A percentile compares a stretch with the other conserved stretches of the same genome.
phyloP scores from a whole-genome alignment of 2,329 filamentous ascomycete species.

The Elsinoe australis region DNA sequence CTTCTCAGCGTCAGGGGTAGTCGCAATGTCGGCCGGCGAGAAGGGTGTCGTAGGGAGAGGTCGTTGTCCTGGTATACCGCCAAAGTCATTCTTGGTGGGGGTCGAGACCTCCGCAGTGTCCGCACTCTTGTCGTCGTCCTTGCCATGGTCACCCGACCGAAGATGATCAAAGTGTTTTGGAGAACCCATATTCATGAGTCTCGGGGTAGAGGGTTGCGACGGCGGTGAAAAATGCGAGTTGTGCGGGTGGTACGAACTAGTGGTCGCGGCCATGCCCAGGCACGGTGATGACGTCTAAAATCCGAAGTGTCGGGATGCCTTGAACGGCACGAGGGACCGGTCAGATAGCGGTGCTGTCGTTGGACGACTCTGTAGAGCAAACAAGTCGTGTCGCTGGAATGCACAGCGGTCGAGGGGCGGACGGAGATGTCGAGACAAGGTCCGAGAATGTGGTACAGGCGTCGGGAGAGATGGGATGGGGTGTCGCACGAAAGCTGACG shows the following conservation, averaged over 20 bases:
- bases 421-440: conserved; percentile 8
- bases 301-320: conserved; percentile 1
- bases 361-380: too few species aligned
- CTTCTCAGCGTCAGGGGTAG: conserved; percentile 18
- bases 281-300: conserved; percentile 14
- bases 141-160: not conserved
- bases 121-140: not conserved
- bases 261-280: conserved; percentile 14
- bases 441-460: conserved; percentile 9
- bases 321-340: not conserved
- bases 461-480: conserved; percentile 4
- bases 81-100: conserved; percentile 53
- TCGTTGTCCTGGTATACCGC: conserved; percentile 40
- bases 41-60: conserved; percentile 39
- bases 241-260: conserved; percentile 11
- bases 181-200: conserved; percentile 10
- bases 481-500: conserved; percentile 13
- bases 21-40: conserved; percentile 38
- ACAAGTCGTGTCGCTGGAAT: not conserved
- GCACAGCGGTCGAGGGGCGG: not conserved
- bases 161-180: not conserved
- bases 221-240: conserved; percentile 15
- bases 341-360: too few species aligned
- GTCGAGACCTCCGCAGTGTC: conserved; percentile 38
- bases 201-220: conserved; percentile 13